Conservation (phyloP, 129 eudicot species). For the Pittosporum tobira region DNA sequence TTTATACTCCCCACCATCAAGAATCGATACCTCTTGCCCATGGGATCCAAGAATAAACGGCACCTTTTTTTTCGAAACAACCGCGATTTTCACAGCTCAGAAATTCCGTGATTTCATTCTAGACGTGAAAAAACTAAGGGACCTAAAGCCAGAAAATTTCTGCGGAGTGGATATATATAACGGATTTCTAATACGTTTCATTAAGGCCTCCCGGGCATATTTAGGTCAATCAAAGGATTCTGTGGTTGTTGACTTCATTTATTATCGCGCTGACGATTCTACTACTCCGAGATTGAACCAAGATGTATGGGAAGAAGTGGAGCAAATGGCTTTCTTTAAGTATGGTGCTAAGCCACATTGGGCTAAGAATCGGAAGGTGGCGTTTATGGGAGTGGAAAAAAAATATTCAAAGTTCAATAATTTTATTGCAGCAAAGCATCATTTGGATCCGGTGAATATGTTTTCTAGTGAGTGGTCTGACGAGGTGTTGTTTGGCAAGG, state of each 20-base stretch:
- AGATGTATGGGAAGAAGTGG: constrained; percentile 74
- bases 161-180: constrained; percentile 76
- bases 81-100: constrained; percentile 45
- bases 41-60: constrained; percentile 91
- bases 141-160: constrained; percentile 48
- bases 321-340: constrained; percentile 82
- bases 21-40: constrained; percentile 38
- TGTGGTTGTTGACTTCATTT: constrained; percentile 66
- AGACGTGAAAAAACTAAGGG: constrained; percentile 54
- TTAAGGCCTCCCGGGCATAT: constrained; percentile 50
- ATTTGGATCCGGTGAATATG: constrained; percentile 47
- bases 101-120: constrained; percentile 41
- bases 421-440: constrained; percentile 49
- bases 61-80: constrained; percentile 57
- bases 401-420: constrained; percentile 34
- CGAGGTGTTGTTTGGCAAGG: constrained; percentile 45
- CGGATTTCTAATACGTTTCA: constrained; percentile 62
- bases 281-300: constrained; percentile 52
- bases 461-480: constrained; percentile 80
- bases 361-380: constrained; percentile 74
- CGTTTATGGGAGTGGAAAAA: constrained; percentile 37
- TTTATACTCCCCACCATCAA: constrained; percentile 42
- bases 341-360: constrained; percentile 82
- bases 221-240: constrained; percentile 69
- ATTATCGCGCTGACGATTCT: constrained; percentile 52